Percentiles rank a stretch among this genome's conserved stretches.
Conservation (phyloP, 2,329 filamentous ascomycete genomes). For the Aspergillus transmontanensis region DNA sequence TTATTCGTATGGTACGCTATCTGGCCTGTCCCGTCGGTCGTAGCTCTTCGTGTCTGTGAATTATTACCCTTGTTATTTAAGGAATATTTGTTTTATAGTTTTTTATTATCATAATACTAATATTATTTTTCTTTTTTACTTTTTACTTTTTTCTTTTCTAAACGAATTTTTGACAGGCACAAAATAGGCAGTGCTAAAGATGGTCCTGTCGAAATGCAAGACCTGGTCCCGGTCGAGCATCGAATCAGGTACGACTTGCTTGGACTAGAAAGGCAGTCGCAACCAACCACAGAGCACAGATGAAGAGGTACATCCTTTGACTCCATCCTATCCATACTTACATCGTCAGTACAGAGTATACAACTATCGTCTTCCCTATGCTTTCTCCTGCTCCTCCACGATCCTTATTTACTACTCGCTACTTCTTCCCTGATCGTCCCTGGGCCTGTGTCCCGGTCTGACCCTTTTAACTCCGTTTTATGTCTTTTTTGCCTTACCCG, state of each 20-base stretch:
- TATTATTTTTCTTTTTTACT: not conserved
- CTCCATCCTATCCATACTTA: not conserved
- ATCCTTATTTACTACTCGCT: slow-evolving; percentile 16
- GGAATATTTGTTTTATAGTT: not conserved
- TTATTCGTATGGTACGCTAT: slow-evolving; percentile 22
- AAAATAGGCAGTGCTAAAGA: not conserved
- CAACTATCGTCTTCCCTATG: slow-evolving; percentile 4
- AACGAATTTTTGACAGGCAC: slow-evolving; percentile 5
- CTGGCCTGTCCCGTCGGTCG: slow-evolving; percentile 13
- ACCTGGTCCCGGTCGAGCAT: slow-evolving; percentile 9
- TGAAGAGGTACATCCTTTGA: not conserved
- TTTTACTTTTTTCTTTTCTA: not conserved
- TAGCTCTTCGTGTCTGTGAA: slow-evolving; percentile 12
- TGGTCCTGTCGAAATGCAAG: slow-evolving; percentile 6
- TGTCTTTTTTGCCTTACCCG: slow-evolving; percentile 29
- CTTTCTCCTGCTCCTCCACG: slow-evolving; percentile 10
- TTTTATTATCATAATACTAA: not conserved
- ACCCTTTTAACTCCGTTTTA: slow-evolving; percentile 18
- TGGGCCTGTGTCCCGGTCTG: slow-evolving; percentile 22
- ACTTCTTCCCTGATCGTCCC: slow-evolving; percentile 21
- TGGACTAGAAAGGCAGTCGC: not conserved
- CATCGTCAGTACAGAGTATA: not conserved
- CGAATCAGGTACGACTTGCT: slow-evolving; percentile 8
- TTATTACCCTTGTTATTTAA: not conserved
- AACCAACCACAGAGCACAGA: not conserved